A percentile compares a stretch with the other conserved stretches of the same genome.
Conservation (phyloP, 352 stramenopile genomes). For the Pythium brassicae region DNA sequence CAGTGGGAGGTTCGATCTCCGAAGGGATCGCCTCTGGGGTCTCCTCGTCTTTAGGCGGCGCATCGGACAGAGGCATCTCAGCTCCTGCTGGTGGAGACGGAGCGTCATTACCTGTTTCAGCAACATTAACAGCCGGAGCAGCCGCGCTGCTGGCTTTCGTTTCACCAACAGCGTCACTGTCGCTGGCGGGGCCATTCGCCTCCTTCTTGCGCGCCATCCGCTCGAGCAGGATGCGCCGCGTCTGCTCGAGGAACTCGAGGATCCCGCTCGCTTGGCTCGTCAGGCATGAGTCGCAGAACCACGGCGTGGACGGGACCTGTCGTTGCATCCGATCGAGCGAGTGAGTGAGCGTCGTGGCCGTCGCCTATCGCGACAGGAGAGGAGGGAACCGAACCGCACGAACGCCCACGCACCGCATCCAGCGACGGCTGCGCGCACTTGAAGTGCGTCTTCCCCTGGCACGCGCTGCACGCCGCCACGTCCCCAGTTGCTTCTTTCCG, state of each 20-base stretch:
- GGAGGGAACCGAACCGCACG: no score
- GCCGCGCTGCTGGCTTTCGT: background rate
- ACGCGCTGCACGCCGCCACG: slow-evolving; percentile 46
- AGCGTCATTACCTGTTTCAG: background rate
- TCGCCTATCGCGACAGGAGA: no score
- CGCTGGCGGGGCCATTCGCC: background rate
- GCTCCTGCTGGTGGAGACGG: background rate
- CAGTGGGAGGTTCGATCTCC: no score
- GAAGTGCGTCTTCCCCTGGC: slow-evolving; percentile 54
- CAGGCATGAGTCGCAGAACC: slow-evolving; percentile 60
- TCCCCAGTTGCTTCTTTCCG: slow-evolving; percentile 40
- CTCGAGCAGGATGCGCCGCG: slow-evolving; percentile 43
- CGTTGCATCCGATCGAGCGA: background rate
- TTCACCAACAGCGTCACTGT: background rate
- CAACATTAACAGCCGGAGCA: slow-evolving; percentile 1
- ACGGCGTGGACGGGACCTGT: slow-evolving; percentile 19
- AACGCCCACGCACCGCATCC: slow-evolving; percentile 19
- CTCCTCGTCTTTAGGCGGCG: background rate
- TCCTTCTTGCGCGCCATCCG: slow-evolving; percentile 17
- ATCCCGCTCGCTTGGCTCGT: slow-evolving; percentile 50
- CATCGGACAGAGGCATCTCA: background rate
- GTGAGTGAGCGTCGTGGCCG: no score
- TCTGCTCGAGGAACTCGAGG: slow-evolving; percentile 65
- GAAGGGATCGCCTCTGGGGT: no score
- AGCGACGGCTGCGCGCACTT: slow-evolving; percentile 39